Conservation (phyloP, 768 basidiomycete genomes). For the Tylopilus felleus region DNA sequence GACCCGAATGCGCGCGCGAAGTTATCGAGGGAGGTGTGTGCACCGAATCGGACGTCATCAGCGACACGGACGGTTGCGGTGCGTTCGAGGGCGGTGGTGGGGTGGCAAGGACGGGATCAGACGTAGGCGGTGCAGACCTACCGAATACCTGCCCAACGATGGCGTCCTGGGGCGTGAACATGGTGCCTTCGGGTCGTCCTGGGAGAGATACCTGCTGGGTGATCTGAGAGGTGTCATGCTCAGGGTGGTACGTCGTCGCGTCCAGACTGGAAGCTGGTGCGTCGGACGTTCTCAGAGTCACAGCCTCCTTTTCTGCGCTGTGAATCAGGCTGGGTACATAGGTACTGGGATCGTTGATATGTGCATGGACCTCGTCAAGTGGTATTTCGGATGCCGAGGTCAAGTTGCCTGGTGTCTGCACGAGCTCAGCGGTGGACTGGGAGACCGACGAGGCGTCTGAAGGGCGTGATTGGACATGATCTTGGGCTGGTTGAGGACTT, state of each 20-base stretch:
- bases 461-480: constrained; percentile 1
- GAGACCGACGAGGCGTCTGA: constrained; percentile 18
- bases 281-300: constrained; percentile 9
- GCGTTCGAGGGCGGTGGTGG: constrained; percentile 1
- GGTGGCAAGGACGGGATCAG: neutral
- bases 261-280: constrained; percentile 5
- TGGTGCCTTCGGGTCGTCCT: neutral
- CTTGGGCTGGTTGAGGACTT: neutral
- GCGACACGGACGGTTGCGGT: constrained; percentile 13
- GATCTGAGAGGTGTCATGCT: neutral
- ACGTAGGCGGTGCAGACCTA: constrained; percentile 3
- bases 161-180: constrained; percentile 59
- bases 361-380: constrained; percentile 22
- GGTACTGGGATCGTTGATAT: constrained; percentile 26
- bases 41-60: constrained; percentile 16
- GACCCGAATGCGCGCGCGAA: neutral
- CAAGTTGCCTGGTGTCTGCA: constrained; percentile 8
- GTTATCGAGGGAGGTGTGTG: constrained; percentile 7
- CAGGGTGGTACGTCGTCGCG: neutral
- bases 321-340: constrained; percentile 21
- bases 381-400: constrained; percentile 20
- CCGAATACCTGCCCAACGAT: constrained; percentile 46
- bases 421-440: constrained; percentile 15
- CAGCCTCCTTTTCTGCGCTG: constrained; percentile 10
- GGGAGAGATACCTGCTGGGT: neutral